phyloP scores from a whole-genome alignment of 2,329 filamentous ascomycete species.

The Fusarium proliferatum region DNA sequence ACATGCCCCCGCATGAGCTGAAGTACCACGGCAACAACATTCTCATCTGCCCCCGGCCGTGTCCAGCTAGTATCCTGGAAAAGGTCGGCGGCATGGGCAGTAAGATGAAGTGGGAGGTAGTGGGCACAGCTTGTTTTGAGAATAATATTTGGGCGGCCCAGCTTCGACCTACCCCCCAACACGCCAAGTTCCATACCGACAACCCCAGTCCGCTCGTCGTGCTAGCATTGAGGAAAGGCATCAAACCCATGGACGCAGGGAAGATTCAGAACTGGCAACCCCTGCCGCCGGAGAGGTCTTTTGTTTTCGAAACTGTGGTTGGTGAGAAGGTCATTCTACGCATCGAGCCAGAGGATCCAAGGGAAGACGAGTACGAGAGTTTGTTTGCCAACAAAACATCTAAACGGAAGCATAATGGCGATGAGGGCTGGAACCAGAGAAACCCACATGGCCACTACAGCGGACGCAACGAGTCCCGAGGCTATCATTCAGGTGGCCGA shows the following conservation, averaged over 20 bases:
- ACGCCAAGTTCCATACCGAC: conserved; percentile 79
- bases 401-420: conserved; percentile 68
- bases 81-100: conserved; percentile 89
- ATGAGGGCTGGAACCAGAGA: conserved; percentile 56
- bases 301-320: conserved; percentile 84
- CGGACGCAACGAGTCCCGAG: conserved; percentile 55
- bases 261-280: conserved; percentile 88
- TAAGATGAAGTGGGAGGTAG: conserved; percentile 86
- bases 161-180: conserved; percentile 76
- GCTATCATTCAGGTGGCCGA: conserved; percentile 57
- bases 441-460: conserved; percentile 49
- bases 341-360: conserved; percentile 76
- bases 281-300: conserved; percentile 74
- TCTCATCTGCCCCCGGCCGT: conserved; percentile 84
- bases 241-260: conserved; percentile 80
- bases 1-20: conserved; percentile 75
- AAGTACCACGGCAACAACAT: conserved; percentile 90
- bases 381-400: conserved; percentile 68
- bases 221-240: conserved; percentile 80
- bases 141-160: conserved; percentile 89
- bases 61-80: conserved; percentile 76
- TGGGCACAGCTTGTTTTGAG: conserved; percentile 78
- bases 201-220: conserved; percentile 83
- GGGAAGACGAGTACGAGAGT: conserved; percentile 72
- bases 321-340: conserved; percentile 87